phyloP scores from a whole-genome alignment of 2,329 filamentous ascomycete genomes.

The Polychaeton citri region DNA sequence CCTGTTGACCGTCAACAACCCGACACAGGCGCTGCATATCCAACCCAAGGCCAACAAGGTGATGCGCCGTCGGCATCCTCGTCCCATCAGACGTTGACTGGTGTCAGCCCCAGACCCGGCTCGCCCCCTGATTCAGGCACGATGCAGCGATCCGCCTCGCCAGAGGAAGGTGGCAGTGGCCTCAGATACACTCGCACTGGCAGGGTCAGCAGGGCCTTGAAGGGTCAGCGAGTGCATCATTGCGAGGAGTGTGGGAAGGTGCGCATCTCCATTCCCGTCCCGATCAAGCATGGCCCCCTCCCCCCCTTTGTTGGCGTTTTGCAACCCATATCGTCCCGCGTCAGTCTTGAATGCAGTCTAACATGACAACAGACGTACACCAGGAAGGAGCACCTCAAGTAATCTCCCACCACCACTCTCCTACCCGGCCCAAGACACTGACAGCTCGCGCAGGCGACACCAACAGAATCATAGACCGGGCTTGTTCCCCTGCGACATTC shows the following conservation, averaged over 20 bases:
- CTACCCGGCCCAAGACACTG: too few species aligned
- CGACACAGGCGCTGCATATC: too few species aligned
- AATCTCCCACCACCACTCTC: too few species aligned
- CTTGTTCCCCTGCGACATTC: constrained; percentile 26
- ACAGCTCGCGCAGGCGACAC: constrained; percentile 25
- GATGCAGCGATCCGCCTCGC: constrained; percentile 22
- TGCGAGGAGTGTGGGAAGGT: constrained; percentile 35
- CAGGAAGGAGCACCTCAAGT: constrained; percentile 34
- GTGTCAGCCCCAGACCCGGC: constrained; percentile 1
- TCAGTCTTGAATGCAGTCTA: too few species aligned
- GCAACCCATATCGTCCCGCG: too few species aligned
- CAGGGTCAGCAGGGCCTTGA: constrained; percentile 34
- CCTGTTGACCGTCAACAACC: too few species aligned
- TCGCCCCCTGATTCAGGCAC: constrained; percentile 8
- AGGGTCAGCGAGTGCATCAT: constrained; percentile 31
- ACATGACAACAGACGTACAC: constrained; percentile 27
- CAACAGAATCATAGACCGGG: constrained; percentile 33
- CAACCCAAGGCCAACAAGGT: too few species aligned
- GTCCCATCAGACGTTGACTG: constrained; percentile 1
- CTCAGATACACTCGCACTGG: constrained; percentile 32
- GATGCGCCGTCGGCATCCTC: neutral
- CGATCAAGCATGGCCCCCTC: too few species aligned
- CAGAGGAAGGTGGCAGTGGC: constrained; percentile 17
- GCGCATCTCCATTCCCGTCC: constrained; percentile 10
- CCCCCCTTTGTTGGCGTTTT: too few species aligned